Base-by-base conservation (phyloP, 192 early-diverging fungal species). In the Coemansia sp. region DNA sequence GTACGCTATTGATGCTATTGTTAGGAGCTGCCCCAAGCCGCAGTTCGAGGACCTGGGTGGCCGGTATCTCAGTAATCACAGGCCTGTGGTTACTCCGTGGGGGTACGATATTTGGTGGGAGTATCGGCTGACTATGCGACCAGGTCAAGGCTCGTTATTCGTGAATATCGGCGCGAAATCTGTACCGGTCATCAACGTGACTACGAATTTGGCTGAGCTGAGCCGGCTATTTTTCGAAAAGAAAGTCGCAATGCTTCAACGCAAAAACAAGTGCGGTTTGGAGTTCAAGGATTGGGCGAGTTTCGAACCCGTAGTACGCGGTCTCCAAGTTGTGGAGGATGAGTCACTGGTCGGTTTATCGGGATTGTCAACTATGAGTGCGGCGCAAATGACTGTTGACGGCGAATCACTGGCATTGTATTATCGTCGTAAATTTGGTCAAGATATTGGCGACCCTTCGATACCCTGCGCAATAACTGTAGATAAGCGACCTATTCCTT, bases 81-180 rank as follows among this genome's bases (percentile, higher is more conserved):
- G 30, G 8, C 17, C 26, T 0, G 39, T 69, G 4, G 3, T 10
- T 13, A 72, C 67, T 4, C 30, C 17, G 8, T 55, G 39, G 8
- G 79, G 74, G 28, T 75, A 62, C 49, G 71, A 72, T 4, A 49
- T 76, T 21, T 66, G 65, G 63, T 82, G 79, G 79, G 68, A 68
- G 35, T 73, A 76, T 62, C 66, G 67, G 13, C 43, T 61, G 32
- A 73, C 79, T 1, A 40, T 70, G 28, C 63, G 68, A 9, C 47
- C 70, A 13, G 59, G 66, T 2, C 59, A 39, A 4, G 35, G 47
- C 1, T n/a, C 32, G 2, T 32, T 73, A 14, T 65, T 65, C 17
- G 49, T 70, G 10, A 69, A 44, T 7, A 59, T 78, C 1, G 43
- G 50, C 0, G 60, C 70, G 1, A 68, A 50, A 17, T 62, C 70